Percentiles rank a stretch among this genome's conserved stretches.
These are phyloP conservation scores for Prunus salicina DNA, from an alignment of 306 rosid species.

Conservation along the genomic window DNA sequence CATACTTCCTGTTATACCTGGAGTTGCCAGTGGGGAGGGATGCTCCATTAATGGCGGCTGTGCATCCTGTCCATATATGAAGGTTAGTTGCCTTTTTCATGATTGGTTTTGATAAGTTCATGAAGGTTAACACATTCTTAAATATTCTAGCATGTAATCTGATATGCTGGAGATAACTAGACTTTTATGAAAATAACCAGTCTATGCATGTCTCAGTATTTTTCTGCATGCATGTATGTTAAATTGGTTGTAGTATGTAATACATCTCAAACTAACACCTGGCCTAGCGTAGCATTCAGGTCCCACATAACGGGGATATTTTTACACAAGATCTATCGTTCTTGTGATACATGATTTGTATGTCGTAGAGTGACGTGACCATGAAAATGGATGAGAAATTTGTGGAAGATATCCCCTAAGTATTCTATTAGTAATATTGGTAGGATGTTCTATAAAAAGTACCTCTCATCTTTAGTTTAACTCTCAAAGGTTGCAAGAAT, in stretches of 20 bases:
- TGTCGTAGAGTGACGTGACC: not conserved
- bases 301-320: not conserved
- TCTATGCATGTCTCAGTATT: not conserved
- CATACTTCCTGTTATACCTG: slow-evolving; percentile 70
- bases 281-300: not conserved
- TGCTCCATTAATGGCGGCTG: slow-evolving; percentile 96
- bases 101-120: not conserved
- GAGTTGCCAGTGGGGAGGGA: slow-evolving; percentile 88
- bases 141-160: not conserved
- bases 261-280: not conserved
- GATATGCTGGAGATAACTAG: not conserved
- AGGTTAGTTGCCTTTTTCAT: slow-evolving; percentile 41
- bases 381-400: not conserved
- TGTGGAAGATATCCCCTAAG: too few relatives aligned
- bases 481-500: not conserved
- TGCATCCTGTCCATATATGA: slow-evolving; percentile 99
- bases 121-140: not conserved
- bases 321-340: not conserved
- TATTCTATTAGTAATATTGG: too few relatives aligned
- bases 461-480: not conserved
- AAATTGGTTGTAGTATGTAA: too few relatives aligned
- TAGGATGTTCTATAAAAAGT: not conserved
- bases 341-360: not conserved
- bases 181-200: not conserved
- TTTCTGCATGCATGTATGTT: not conserved